Conservation (phyloP, 352 stramenopile species). For the Thalassiosira exigua region DNA sequence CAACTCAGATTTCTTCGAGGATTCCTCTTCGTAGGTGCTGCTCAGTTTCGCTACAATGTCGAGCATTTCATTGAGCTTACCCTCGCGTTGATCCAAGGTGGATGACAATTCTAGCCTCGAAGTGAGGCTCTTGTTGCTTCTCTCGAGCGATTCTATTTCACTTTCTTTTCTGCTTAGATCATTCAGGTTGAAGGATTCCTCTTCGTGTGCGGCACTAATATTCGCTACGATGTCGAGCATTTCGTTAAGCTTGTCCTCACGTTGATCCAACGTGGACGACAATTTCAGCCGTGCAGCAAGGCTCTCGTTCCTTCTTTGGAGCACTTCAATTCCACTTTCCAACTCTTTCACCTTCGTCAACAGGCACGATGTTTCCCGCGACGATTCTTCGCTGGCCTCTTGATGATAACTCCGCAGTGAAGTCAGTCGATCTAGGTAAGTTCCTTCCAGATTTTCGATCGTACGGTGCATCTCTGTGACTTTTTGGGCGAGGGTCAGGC, state of each 20-base stretch:
- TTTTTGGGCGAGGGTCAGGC: conserved; percentile 1
- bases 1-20: conserved; percentile 18
- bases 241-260: conserved; percentile 23
- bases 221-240: conserved; percentile 17
- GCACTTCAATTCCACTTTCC: conserved; percentile 21
- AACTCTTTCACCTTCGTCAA: conserved; percentile 22
- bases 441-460: no score
- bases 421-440: no score
- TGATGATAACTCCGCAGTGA: no score
- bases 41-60: conserved; percentile 13
- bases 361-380: not conserved
- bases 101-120: conserved; percentile 13
- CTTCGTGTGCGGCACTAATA: conserved; percentile 11
- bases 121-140: not conserved
- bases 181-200: no score
- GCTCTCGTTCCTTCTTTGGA: conserved; percentile 29
- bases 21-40: conserved; percentile 10
- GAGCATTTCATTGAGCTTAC: conserved; percentile 27
- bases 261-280: conserved; percentile 9
- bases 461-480: no score
- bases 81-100: conserved; percentile 12
- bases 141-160: conserved; percentile 3
- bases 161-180: conserved; percentile 1
- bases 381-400: conserved; percentile 9
- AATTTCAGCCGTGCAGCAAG: conserved; percentile 18